phyloP scores from a whole-genome alignment of 257 asterid genomes.

The Solanum infundibuliforme region DNA sequence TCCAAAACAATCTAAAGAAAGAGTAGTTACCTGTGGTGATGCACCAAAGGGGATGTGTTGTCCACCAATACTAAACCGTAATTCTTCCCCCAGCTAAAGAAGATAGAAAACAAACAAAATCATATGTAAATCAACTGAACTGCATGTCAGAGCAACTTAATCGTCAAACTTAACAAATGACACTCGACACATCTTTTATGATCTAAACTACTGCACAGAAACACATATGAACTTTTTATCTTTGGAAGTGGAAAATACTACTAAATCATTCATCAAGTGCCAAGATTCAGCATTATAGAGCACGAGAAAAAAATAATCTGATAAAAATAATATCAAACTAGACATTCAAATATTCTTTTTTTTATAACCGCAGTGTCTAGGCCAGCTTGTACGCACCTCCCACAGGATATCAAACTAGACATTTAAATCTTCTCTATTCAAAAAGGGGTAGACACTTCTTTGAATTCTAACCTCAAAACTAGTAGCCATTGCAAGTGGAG shows the following conservation, averaged over 20 bases:
- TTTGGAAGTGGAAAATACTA: neutral
- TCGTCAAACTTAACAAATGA: neutral
- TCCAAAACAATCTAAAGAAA: neutral
- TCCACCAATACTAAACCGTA: conserved; percentile 67
- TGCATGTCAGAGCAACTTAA: neutral
- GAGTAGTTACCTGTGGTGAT: conserved; percentile 57
- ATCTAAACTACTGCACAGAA: neutral
- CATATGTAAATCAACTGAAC: neutral
- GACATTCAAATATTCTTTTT: neutral
- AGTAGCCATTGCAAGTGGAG: neutral
- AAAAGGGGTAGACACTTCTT: neutral
- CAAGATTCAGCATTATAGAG: neutral
- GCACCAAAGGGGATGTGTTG: conserved; percentile 74
- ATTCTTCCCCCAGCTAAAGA: conserved; percentile 58
- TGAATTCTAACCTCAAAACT: neutral
- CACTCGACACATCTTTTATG: neutral
- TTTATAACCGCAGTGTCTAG: neutral
- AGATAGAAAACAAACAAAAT: neutral
- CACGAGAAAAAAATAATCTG: neutral
- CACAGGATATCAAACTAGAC: neutral
- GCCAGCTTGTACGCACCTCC: neutral
- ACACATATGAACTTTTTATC: neutral
- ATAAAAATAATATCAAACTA: neutral
- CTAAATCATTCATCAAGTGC: neutral
- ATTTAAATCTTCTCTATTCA: neutral